Conservation (phyloP, 768 basidiomycete species). For the Termitomyces sp. region DNA sequence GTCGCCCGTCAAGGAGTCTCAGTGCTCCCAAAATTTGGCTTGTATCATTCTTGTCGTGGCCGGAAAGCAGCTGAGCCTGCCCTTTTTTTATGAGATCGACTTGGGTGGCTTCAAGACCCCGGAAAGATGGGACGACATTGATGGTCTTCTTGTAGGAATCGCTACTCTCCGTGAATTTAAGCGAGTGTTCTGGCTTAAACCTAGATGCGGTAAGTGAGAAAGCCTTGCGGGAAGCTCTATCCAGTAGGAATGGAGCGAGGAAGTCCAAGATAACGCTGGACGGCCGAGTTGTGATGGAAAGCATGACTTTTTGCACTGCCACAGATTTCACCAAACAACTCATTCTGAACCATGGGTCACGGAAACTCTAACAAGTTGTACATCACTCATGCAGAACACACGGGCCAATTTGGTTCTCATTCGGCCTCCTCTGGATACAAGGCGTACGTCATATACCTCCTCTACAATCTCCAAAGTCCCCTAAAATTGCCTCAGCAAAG, state of each 20-base stretch:
- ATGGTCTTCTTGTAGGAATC: constrained; percentile 10
- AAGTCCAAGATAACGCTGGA: constrained; percentile 35
- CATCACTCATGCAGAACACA: constrained; percentile 85
- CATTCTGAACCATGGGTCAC: constrained; percentile 58
- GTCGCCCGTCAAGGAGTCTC: constrained; percentile 39
- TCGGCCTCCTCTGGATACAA: constrained; percentile 73
- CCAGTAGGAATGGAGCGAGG: constrained; percentile 31
- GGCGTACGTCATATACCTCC: constrained; percentile 34
- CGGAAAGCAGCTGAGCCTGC: constrained; percentile 33
- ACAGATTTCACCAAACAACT: not conserved
- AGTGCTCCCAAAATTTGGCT: constrained; percentile 25
- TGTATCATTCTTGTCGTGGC: constrained; percentile 30
- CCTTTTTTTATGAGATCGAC: constrained; percentile 23
- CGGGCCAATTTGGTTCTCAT: constrained; percentile 76
- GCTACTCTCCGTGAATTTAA: constrained; percentile 3
- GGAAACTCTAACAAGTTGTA: constrained; percentile 86
- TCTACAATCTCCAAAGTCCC: not conserved
- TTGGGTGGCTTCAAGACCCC: constrained; percentile 13
- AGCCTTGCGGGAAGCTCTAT: constrained; percentile 12
- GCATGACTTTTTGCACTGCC: constrained; percentile 9
- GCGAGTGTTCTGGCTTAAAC: not conserved
- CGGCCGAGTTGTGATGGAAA: constrained; percentile 16
- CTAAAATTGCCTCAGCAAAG: constrained; percentile 42
- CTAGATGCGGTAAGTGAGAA: not conserved
- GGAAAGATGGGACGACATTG: constrained; percentile 5